Conservation (phyloP, 176 grass and related monocot genomes). For the Carex myosuroides region DNA sequence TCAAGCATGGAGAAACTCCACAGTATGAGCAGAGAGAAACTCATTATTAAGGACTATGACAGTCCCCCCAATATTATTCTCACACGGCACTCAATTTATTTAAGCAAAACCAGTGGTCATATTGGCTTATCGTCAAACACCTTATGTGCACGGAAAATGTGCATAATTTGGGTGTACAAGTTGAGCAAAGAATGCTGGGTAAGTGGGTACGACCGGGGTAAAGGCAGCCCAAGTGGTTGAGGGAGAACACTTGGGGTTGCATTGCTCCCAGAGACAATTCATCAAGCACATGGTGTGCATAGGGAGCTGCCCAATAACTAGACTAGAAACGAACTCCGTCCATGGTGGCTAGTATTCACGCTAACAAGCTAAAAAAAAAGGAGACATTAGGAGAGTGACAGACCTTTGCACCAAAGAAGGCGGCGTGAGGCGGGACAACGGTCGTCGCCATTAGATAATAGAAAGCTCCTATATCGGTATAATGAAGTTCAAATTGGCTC, state of each 20-base stretch:
- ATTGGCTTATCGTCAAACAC: background rate
- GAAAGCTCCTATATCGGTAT: too few relatives aligned
- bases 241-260: background rate
- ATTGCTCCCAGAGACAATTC: background rate
- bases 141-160: background rate
- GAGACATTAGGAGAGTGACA: background rate
- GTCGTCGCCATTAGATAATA: background rate
- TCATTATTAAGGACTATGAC: background rate
- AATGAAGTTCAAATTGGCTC: too few relatives aligned
- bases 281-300: background rate
- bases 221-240: background rate
- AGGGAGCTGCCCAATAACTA: background rate
- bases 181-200: background rate
- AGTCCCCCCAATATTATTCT: background rate
- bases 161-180: background rate
- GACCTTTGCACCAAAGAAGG: slow-evolving; percentile 19
- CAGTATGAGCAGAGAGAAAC: too few relatives aligned
- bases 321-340: background rate
- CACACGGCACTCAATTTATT: background rate
- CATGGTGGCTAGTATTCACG: background rate
- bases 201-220: background rate
- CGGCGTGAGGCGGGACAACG: slow-evolving; percentile 1
- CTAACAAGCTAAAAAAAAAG: background rate
- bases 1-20: too few relatives aligned
- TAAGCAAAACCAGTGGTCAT: background rate